These are phyloP conservation scores for Monoraphidium neglectum DNA, from an alignment of 139 green algal species.

Conservation along the genomic window DNA sequence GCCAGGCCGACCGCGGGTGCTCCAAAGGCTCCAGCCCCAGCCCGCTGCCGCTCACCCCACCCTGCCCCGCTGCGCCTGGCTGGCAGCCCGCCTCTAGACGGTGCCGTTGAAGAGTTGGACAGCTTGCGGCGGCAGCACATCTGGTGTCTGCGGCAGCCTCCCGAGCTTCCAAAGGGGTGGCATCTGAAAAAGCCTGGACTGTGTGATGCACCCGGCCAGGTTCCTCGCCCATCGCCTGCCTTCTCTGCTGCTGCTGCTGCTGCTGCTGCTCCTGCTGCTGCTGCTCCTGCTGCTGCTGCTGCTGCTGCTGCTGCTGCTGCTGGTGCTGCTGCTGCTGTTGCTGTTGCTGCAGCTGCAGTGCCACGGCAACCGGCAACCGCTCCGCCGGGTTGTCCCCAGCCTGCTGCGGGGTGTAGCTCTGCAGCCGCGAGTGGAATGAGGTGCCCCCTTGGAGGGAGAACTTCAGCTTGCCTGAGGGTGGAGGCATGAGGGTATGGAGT, in stretches of 20 bases:
- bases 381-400: conserved; percentile 10
- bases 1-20: conserved; percentile 55
- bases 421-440: conserved; percentile 41
- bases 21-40: neutral
- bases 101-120: too few relatives aligned
- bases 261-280: neutral
- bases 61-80: too few relatives aligned
- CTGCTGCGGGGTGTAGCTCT: conserved; percentile 29
- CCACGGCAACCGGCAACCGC: neutral
- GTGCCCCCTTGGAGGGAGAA: conserved; percentile 59
- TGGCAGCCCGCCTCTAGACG: too few relatives aligned
- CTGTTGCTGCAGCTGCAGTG: neutral
- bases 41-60: neutral
- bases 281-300: neutral
- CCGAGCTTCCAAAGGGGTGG: too few relatives aligned
- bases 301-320: neutral
- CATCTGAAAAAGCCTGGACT: too few relatives aligned
- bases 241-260: neutral
- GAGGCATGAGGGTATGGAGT: too few relatives aligned
- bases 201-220: too few relatives aligned
- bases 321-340: neutral
- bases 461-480: conserved; percentile 66
- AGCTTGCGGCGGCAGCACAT: too few relatives aligned
- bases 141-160: too few relatives aligned
- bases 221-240: neutral